Evolutionary conservation across 2,329 filamentous ascomycete genomes (phyloP).

Genomic region (Huntiella abstrusa): DNA sequence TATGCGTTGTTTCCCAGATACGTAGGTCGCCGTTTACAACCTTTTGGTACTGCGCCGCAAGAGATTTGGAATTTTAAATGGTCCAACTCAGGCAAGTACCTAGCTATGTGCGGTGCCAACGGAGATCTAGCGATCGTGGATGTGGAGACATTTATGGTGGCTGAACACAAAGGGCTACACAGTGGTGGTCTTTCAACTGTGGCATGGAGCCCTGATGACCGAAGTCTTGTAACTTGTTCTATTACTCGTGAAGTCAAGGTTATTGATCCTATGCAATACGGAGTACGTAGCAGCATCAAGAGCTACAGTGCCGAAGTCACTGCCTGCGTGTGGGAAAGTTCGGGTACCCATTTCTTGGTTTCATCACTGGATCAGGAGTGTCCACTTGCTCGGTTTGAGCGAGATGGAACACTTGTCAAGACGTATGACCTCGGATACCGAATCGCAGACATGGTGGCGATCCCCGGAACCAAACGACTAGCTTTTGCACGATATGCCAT

Average conservation of each 20-base stretch:
- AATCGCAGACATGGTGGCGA: conserved; percentile 71
- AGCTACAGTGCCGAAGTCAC: conserved; percentile 53
- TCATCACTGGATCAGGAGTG: conserved; percentile 48
- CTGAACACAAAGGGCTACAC: conserved; percentile 45
- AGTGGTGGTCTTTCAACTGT: conserved; percentile 56
- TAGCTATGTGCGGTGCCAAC: conserved; percentile 69
- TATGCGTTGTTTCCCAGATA: conserved; percentile 60
- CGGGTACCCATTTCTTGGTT: conserved; percentile 45
- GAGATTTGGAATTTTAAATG: conserved; percentile 90
- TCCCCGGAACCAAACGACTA: conserved; percentile 58
- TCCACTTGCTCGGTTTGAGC: conserved; percentile 53
- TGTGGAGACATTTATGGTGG: conserved; percentile 45
- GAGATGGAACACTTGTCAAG: conserved; percentile 33
- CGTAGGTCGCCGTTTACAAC: conserved; percentile 26
- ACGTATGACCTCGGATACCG: conserved; percentile 53
- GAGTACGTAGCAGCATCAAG: background rate
- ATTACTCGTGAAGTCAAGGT: conserved; percentile 54
- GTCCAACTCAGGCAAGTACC: conserved; percentile 63
- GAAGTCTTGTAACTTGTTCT: conserved; percentile 67
- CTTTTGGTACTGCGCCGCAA: conserved; percentile 36
- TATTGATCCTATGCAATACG: conserved; percentile 15
- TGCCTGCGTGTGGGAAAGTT: conserved; percentile 71
- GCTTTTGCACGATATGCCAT: conserved; percentile 56
- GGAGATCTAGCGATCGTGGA: conserved; percentile 67
- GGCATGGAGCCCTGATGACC: conserved; percentile 83